Evolutionary conservation across 2,329 filamentous ascomycete species (phyloP).

Genomic region (Epichloe typhina): DNA sequence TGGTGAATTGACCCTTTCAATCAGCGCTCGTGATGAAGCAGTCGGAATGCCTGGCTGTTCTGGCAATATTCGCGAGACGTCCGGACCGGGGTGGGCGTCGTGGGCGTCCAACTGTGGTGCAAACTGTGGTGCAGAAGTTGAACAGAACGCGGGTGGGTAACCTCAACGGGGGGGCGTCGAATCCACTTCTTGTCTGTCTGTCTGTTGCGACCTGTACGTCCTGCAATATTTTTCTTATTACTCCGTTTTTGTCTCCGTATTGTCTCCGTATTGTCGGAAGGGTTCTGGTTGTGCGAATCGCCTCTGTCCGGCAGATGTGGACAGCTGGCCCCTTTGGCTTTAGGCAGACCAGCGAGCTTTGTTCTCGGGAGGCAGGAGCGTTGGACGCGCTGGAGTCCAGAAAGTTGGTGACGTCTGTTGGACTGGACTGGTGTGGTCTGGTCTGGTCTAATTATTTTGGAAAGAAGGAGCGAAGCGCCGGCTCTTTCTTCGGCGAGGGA

Average conservation of each 20-base stretch:
- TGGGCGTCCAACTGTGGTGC: too few relatives aligned
- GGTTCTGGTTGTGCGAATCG: not conserved
- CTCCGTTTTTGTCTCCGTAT: too few relatives aligned
- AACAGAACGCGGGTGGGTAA: conserved; percentile 1
- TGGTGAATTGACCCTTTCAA: not conserved
- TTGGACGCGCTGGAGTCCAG: not conserved
- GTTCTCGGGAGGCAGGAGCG: not conserved
- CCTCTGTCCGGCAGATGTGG: not conserved
- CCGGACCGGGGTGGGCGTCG: not conserved
- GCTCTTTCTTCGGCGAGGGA: not conserved
- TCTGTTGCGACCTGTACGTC: not conserved
- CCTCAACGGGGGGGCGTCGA: not conserved
- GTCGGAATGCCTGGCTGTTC: not conserved
- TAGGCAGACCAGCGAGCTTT: not conserved
- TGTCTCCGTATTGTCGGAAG: not conserved
- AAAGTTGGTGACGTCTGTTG: not conserved
- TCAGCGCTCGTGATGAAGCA: not conserved
- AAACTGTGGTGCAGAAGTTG: not conserved
- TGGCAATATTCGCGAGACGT: not conserved
- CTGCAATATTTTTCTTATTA: not conserved
- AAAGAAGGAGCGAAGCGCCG: not conserved
- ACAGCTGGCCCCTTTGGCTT: not conserved
- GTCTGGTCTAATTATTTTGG: not conserved
- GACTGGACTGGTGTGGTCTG: not conserved
- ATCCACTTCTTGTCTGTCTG: conserved; percentile 1